Conservation (phyloP, 179 eudicot genomes). For the Spinacia oleracea region DNA sequence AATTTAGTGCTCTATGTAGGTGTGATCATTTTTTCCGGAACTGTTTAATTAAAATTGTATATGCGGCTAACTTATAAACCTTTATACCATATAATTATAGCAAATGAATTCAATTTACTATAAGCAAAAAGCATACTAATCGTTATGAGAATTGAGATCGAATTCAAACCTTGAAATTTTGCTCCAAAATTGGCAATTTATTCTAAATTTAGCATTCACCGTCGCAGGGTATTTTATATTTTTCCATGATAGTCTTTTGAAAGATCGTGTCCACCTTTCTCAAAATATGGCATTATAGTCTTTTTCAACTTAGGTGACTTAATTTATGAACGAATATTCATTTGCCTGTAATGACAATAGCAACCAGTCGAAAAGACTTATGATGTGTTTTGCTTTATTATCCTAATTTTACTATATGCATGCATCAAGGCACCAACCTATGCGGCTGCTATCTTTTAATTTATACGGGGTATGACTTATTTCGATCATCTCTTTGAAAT, state of each 20-base stretch:
- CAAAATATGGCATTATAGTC: not conserved
- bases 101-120: not conserved
- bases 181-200: not conserved
- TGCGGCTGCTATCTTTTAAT: not conserved
- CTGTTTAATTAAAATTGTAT: no score
- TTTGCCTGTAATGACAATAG: conserved; percentile 18
- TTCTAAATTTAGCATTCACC: conserved; percentile 16
- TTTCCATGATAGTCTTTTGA: conserved; percentile 14
- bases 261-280: conserved; percentile 10
- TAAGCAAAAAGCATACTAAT: not conserved
- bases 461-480: no score
- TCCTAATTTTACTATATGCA: not conserved
- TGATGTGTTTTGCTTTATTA: not conserved
- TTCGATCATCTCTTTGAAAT: no score
- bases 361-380: conserved; percentile 17
- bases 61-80: not conserved
- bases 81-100: not conserved
- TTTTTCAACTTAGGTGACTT: conserved; percentile 19
- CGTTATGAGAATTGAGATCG: not conserved
- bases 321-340: conserved; percentile 26
- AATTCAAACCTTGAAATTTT: not conserved
- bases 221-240: conserved; percentile 5
- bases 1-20: no score
- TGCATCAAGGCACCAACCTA: not conserved
- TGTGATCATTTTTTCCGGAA: no score